A percentile compares a stretch with the other conserved stretches of the same genome.
phyloP scores from a whole-genome alignment of 179 eudicot species.

The Nepenthes alata region DNA sequence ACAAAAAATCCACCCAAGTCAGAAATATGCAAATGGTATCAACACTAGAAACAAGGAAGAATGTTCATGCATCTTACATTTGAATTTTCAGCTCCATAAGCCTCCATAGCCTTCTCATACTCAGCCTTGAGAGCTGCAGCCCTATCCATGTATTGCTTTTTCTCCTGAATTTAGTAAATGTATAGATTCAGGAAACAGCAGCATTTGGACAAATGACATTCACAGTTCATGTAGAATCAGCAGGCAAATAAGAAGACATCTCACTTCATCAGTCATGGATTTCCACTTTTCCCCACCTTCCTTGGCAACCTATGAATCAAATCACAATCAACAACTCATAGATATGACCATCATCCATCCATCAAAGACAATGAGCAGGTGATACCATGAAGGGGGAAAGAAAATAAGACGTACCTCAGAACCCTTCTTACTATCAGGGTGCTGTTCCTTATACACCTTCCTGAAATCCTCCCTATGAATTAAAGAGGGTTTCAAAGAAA shows the following conservation, averaged over 20 bases:
- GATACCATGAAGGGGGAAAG: not conserved
- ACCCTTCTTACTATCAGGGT: conserved; percentile 58
- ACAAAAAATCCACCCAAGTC: too few species aligned
- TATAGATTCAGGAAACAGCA: not conserved
- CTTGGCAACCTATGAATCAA: conserved; percentile 41
- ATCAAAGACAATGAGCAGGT: not conserved
- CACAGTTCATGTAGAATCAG: not conserved
- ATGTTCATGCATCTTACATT: conserved; percentile 20
- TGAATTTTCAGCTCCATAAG: conserved; percentile 30
- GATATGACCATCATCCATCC: not conserved
- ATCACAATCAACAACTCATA: not conserved
- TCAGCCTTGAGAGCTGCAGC: conserved; percentile 66
- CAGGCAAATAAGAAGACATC: not conserved
- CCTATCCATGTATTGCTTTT: conserved; percentile 47
- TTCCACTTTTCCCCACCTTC: conserved; percentile 90
- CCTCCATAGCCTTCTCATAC: conserved; percentile 45
- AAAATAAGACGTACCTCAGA: conserved; percentile 20
- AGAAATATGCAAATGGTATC: not conserved
- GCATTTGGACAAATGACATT: not conserved
- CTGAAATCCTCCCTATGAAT: conserved; percentile 66
- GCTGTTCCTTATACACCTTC: conserved; percentile 54
- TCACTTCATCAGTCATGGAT: conserved; percentile 67
- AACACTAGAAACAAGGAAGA: not conserved
- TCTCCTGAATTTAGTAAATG: conserved; percentile 32
- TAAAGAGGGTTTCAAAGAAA: not conserved